A percentile compares a stretch with the other conserved stretches of the same genome.
Evolutionary conservation across 805 yeast genomes (phyloP).

Genomic region (Lipomyces yamanashiensis): DNA sequence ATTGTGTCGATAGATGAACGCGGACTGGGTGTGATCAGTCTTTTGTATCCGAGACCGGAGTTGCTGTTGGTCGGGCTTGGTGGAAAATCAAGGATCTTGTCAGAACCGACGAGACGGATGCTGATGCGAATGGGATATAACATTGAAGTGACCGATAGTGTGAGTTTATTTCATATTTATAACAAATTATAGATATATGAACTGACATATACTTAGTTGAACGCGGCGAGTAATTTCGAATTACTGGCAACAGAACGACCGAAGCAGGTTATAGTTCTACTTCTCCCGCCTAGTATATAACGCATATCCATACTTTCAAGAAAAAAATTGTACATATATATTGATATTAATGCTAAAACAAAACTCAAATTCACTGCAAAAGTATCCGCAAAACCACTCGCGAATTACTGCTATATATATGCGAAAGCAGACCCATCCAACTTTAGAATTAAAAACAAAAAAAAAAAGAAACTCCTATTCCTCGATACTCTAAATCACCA

Average conservation of each 20-base stretch:
- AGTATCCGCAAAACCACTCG: neutral
- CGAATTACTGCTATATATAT: neutral
- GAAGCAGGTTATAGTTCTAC: slow-evolving; percentile 68
- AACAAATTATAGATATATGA: neutral
- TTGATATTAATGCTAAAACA: neutral
- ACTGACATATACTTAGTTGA: slow-evolving; percentile 38
- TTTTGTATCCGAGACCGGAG: slow-evolving; percentile 78
- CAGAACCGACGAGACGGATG: slow-evolving; percentile 56
- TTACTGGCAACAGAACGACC: slow-evolving; percentile 81
- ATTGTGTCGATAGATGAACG: slow-evolving; percentile 59
- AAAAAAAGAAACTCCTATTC: slow-evolving; percentile 7
- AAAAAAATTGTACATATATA: neutral
- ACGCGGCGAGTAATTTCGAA: slow-evolving; percentile 73
- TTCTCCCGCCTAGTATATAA: slow-evolving; percentile 69
- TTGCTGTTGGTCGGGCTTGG: slow-evolving; percentile 75
- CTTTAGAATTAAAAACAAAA: neutral
- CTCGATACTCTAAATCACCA: neutral
- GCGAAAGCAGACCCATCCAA: neutral
- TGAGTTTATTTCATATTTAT: slow-evolving; percentile 35
- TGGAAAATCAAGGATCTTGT: slow-evolving; percentile 60
- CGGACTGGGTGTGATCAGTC: slow-evolving; percentile 54
- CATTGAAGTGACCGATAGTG: slow-evolving; percentile 68
- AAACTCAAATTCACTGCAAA: neutral
- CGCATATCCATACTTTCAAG: neutral
- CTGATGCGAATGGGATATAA: slow-evolving; percentile 69